Conservation (phyloP, 495 filamentous ascomycete species). For the Articulospora tetracladia region DNA sequence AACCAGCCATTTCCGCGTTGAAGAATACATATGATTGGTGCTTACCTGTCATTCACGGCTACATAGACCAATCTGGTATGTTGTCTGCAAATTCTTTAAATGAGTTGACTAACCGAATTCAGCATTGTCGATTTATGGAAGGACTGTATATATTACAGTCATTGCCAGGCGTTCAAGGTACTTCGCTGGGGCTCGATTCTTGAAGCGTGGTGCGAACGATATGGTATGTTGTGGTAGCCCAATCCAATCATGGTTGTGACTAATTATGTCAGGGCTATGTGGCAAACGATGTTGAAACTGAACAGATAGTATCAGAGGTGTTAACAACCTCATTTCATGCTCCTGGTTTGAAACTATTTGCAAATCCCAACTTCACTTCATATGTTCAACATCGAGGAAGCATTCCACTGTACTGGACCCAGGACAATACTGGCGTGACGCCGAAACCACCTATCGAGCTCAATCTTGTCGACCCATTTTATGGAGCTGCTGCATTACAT, state of each 20-base stretch:
- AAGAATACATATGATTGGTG: constrained; percentile 92
- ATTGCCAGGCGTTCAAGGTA: constrained; percentile 89
- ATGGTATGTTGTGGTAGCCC: constrained; percentile 39
- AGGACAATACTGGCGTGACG: constrained; percentile 91
- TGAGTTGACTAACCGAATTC: constrained; percentile 59
- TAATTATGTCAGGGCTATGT: constrained; percentile 66
- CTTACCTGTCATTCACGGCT: constrained; percentile 92
- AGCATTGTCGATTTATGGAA: constrained; percentile 78
- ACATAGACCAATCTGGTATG: constrained; percentile 77
- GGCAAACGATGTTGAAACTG: constrained; percentile 98
- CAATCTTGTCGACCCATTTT: constrained; percentile 93
- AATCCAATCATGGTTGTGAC: neutral
- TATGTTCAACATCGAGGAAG: constrained; percentile 97
- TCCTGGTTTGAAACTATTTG: constrained; percentile 77
- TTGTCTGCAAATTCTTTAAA: neutral
- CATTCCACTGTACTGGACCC: constrained; percentile 95
- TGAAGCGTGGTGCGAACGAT: constrained; percentile 95
- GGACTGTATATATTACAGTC: constrained; percentile 84
- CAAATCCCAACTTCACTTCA: constrained; percentile 89
- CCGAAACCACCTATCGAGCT: constrained; percentile 95
- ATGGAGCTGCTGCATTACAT: constrained; percentile 90
- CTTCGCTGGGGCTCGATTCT: constrained; percentile 90
- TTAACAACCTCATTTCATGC: constrained; percentile 93
- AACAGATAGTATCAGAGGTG: constrained; percentile 95
- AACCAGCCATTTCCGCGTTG: constrained; percentile 65